These are phyloP conservation scores for Neurospora terricola DNA, from an alignment of 495 filamentous ascomycete genomes.

Conservation along the genomic window DNA sequence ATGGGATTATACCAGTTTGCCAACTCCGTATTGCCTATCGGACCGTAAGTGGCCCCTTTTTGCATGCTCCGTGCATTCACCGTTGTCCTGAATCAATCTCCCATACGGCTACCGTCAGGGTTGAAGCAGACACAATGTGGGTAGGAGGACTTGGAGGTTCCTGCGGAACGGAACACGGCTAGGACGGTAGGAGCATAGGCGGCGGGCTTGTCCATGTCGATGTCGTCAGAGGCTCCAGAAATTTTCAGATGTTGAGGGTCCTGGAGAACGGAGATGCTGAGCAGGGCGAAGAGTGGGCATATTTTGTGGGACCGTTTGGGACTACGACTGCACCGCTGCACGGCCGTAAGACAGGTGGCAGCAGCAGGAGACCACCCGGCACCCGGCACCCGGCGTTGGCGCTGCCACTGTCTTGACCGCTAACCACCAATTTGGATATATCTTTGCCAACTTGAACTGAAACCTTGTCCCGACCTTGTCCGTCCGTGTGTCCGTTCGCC, in stretches of 20 bases:
- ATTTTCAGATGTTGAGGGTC: not conserved
- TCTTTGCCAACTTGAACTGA: too few species aligned
- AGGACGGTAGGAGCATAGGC: not conserved
- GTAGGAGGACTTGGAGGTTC: not conserved
- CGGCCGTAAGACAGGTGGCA: not conserved
- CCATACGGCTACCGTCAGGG: not conserved
- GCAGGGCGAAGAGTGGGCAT: not conserved
- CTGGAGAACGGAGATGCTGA: not conserved
- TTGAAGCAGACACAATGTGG: not conserved
- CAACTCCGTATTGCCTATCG: not conserved
- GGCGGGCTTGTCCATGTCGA: constrained; percentile 18
- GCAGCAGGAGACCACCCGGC: not conserved
- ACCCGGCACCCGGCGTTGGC: not conserved
- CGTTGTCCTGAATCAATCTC: constrained; percentile 1
- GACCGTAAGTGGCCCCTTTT: not conserved
- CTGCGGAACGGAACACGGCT: not conserved
- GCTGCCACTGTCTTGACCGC: not conserved
- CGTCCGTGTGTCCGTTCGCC: not conserved
- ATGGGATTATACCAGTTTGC: not conserved
- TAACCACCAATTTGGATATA: not conserved
- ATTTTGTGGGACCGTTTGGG: not conserved
- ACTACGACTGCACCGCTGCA: not conserved
- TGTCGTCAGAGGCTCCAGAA: constrained; percentile 9
- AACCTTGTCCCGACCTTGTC: not conserved
- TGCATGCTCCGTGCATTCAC: not conserved